phyloP scores from a whole-genome alignment of 2,329 filamentous ascomycete genomes.

The Saccharata proteae region DNA sequence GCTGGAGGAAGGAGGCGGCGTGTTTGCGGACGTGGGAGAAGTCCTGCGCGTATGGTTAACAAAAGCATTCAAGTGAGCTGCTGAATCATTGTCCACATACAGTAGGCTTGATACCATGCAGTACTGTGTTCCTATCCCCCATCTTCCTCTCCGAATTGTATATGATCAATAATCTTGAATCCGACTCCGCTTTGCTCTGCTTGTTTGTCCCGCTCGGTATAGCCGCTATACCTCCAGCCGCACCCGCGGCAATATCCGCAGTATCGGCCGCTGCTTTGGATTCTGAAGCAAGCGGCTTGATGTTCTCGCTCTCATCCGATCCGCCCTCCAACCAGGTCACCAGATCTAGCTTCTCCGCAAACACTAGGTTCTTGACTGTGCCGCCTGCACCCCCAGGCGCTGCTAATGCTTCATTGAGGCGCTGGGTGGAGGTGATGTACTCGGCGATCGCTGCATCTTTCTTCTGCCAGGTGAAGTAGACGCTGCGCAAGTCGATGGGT shows the following conservation, averaged over 20 bases:
- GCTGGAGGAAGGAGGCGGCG: conserved; percentile 61
- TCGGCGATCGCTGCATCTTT: conserved; percentile 81
- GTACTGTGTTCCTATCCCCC: conserved; percentile 80
- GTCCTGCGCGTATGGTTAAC: conserved; percentile 49
- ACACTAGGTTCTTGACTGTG: conserved; percentile 75
- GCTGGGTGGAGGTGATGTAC: conserved; percentile 74
- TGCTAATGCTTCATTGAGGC: conserved; percentile 64
- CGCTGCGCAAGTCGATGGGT: conserved; percentile 76
- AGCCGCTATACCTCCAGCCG: conserved; percentile 30
- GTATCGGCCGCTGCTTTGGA: conserved; percentile 28
- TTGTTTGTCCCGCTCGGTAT: conserved; percentile 31
- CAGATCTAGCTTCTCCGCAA: conserved; percentile 82
- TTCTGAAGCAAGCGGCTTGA: conserved; percentile 67
- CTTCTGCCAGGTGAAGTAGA: conserved; percentile 94
- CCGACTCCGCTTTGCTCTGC: conserved; percentile 43
- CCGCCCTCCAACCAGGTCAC: conserved; percentile 90
- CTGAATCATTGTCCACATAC: conserved; percentile 40
- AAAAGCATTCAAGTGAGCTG: neutral
- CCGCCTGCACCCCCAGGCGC: conserved; percentile 43
- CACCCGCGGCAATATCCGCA: conserved; percentile 40
- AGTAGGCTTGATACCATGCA: conserved; percentile 78
- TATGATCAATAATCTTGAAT: conserved; percentile 74
- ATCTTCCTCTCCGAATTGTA: conserved; percentile 85
- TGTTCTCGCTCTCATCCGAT: conserved; percentile 71
- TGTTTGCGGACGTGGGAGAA: conserved; percentile 88